Base-by-base conservation (phyloP, 2,329 filamentous ascomycete species). In the Stachybotrys elegans region DNA sequence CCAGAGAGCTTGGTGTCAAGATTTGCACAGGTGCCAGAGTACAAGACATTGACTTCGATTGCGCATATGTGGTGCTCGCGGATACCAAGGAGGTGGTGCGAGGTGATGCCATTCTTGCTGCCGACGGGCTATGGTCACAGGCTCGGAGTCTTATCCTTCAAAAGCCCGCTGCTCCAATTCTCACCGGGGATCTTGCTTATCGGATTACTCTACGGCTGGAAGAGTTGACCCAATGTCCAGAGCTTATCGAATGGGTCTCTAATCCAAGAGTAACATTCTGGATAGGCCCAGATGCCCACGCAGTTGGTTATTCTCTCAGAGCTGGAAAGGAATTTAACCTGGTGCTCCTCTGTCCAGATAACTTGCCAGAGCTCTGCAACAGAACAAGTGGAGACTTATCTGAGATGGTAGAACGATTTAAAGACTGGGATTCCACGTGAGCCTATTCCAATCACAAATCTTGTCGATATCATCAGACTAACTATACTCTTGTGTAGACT, bases 171-270 rank as follows among this genome's bases (percentile, higher is more conserved):
- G 61, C 66, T 5, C 78, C 81, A 0, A 57, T 73, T 7, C 73
- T 78, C 0, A 85, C 81, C 0, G 82, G 81, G 0, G 82, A 86
- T 55, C 58, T 86, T 13, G 83, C 81, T 2, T 86, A 84, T 53
- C 69, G 82, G 2, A 75, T 85, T 25, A 73, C 83, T 0, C 63
- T 86, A 4, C 58, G 64, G 0, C 54, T 74, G 0, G 69, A 77
- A 7, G 66, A 81, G 22, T 68, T 84, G 2, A 50, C 62, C 0
- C 76, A 82, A 34, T 66, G 19, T 1, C n/a, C n/a, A n/a, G 68
- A 73, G 27, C 58, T 86, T 4, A 62, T 65, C 16, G 64, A 70
- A 0, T 77, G 77, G 64, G 72, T 85, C 2, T 57, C 66, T 7
- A 71, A 73, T 0, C 73, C 76, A 0, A 63, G 68, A 2, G 70